Evolutionary conservation across 257 asterid genomes (phyloP), one percentile per base, ranked within the genome.

Genomic region (Nicotiana knightiana): DNA sequence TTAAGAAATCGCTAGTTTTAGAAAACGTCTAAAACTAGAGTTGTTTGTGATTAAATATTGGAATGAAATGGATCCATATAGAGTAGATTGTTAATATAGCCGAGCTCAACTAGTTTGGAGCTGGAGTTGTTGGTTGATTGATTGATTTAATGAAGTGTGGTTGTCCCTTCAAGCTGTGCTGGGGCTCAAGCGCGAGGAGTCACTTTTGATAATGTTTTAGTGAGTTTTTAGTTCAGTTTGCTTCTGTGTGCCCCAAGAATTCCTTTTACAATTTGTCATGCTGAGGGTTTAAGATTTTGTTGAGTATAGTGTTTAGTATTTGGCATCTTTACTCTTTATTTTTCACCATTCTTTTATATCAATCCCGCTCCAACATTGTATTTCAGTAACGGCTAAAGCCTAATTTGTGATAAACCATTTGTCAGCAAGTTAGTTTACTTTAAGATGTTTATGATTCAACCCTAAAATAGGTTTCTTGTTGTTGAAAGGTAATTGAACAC

Each of bases 401-500:
- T 70, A 39, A 39, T 43, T n/a, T 70, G n/a, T 70, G 77, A 55
- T 70, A 39, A 70, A 43, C 58, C 77, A 70, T 39, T 70, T 70
- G 33, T 70, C 46, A 43, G 77, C 58, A 43, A 39, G n/a, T 18
- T 70, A 21, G 77, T 70, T 70, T 70, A n/a, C 54, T 68, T 68
- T 5, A 8, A 4, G 55, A 24, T 68, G n/a, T 37, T 68, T 68
- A n/a, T n/a, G 32, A 39, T 70, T 39, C 77, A n/a, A 70, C 77
- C 77, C 26, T 70, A 70, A 39, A 70, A 70, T 70, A 53, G 57
- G 77, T 70, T 70, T 70, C n/a, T 70, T 32, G 12, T 39, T 70
- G 76, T 67, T 63, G 77, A 83, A 84, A 88, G 89, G 89, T 88
- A 39, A 88, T 88, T 77, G 87, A 88, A 37, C 89, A 88, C 85